Evolutionary conservation across 1,284 basidiomycete genomes (phyloP), one percentile per base, ranked within the genome.

Genomic region (Sphaerobolus stellatus): DNA sequence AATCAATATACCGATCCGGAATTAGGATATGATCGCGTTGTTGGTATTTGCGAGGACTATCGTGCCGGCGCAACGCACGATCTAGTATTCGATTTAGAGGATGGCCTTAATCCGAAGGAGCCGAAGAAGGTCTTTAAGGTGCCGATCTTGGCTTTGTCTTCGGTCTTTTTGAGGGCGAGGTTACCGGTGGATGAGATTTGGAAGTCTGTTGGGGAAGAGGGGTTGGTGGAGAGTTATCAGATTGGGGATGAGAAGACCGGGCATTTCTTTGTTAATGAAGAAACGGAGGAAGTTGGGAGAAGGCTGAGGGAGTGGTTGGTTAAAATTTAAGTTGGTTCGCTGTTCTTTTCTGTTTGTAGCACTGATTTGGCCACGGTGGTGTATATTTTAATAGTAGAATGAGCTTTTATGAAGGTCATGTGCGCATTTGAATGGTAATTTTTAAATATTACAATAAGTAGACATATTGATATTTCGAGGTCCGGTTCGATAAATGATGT

Each of bases 241-340:
- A 56, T 64, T 30, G 63, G 64, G 27, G 60, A 61, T 29, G 59
- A 64, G 24, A 53, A 54, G n/a, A 60, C 59, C 3, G 63, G 64
- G 2, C 64, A 66, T 55, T 66, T 64, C 56, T 49, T 64, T 18
- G 61, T 64, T 9, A 62, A 63, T 34, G 64, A 66, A 44, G 49
- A 48, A 16, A 58, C 57, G 50, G 52, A 58, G 27, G 62, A 64
- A 56, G 58, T 54, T 4, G 59, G 59, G 5, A 31, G 54, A 16
- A 47, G 24, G 18, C 52, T 57, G 16, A 50, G 58, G 34, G 52
- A 46, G 13, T 63, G 62, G 62, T 45, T 63, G 43, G n/a, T n/a
- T n/a, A n/a, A n/a, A n/a, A n/a, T n/a, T n/a, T n/a, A n/a, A n/a
- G n/a, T n/a, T n/a, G n/a, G n/a, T n/a, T n/a, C n/a, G n/a, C n/a